Conservation (phyloP, 805 yeast species). For the Yamadazyma philogaea region DNA sequence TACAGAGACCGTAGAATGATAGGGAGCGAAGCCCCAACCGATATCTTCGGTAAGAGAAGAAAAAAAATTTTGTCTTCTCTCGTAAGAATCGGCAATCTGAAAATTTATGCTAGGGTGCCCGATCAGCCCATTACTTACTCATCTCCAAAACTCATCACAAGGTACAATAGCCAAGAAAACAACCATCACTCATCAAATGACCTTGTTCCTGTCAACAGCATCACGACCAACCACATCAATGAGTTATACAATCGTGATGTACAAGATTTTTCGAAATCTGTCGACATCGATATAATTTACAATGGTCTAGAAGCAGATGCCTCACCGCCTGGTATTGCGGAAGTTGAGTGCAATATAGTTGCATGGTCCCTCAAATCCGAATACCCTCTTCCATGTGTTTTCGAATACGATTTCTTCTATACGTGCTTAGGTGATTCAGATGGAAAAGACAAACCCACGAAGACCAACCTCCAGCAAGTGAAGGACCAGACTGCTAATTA, state of each 20-base stretch:
- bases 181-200: constrained; percentile 9
- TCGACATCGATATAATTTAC: constrained; percentile 30
- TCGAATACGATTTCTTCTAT: constrained; percentile 43
- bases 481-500: constrained; percentile 34
- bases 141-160: constrained; percentile 36
- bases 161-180: constrained; percentile 27
- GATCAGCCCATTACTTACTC: constrained; percentile 31
- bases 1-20: constrained; percentile 25
- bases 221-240: constrained; percentile 22
- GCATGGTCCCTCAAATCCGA: constrained; percentile 42
- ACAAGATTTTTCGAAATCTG: constrained; percentile 18
- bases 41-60: constrained; percentile 35
- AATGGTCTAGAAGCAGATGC: constrained; percentile 19
- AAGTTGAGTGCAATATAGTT: constrained; percentile 35
- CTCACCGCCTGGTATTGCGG: constrained; percentile 33
- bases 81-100: constrained; percentile 33
- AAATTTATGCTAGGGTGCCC: constrained; percentile 32
- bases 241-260: constrained; percentile 30
- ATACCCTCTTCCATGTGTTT: constrained; percentile 37
- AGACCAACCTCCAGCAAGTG: constrained; percentile 31
- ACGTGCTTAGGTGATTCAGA: constrained; percentile 17
- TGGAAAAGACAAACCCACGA: constrained; percentile 31
- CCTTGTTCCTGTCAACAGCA: constrained; percentile 18
- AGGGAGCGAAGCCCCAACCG: constrained; percentile 21
- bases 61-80: constrained; percentile 33